Base-by-base conservation (phyloP, 2,329 filamentous ascomycete species). In the Hypoxylon sp. region DNA sequence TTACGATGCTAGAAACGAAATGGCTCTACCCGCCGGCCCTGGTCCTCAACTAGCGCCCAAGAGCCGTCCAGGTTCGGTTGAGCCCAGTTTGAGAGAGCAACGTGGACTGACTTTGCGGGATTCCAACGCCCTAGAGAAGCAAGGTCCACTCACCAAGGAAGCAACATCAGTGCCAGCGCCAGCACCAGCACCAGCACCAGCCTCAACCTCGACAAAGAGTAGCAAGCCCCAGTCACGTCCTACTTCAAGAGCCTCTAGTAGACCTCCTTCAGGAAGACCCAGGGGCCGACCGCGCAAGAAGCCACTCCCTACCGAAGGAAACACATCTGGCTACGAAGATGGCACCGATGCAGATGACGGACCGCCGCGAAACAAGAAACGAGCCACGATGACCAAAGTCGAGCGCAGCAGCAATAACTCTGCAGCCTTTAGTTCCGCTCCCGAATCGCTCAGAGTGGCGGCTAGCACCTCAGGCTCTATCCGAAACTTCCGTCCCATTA, bases 391-490 rank as follows among this genome's bases (percentile, higher is more conserved):
- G 20, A 91, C 86, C 17, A 85, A 88, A 70, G 84, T 88, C 10
- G 86, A 90, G 62, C 88, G 87, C 77, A 86, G 9, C 31, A 86
- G 9, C 31, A 35, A 86, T n/a, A 87, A 88, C 47, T 88, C 85
- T 65, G 84, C 82, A 60, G 86, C 85, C 18, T 90, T 97, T 67
- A 90, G 88, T 48, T 82, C 85, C 33, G 87, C 87, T 24, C 84
- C 87, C 8, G 92, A 95, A 45, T 96, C 91, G 3, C 79, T 98
- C 21, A 85, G 93, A 45, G 92, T 97, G n/a, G 88, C 91, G 58
- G 94, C 94, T 42, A 96, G 92, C 72, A 96, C 91, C 13, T 89
- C 93, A 40, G 91, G 92, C 37, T 97, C 93, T 4, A 82, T 98
- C 56, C 89, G 94, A 38, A 88, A 88, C 43, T 90, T 97, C 73